Evolutionary conservation across 495 filamentous ascomycete species (phyloP).

Genomic region (Hypoxylon lenormandii): DNA sequence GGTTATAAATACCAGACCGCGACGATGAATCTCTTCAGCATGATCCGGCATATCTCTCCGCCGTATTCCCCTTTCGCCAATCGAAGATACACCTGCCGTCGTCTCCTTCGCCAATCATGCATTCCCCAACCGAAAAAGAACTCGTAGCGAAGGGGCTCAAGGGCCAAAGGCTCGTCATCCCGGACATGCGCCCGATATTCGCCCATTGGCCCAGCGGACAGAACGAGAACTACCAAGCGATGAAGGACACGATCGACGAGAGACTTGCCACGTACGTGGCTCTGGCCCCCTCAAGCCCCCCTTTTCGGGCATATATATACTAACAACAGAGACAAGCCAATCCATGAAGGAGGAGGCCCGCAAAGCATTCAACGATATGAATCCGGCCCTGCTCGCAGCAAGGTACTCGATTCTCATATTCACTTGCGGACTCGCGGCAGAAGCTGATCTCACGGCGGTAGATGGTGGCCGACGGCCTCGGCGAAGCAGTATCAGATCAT

Average conservation of each 20-base stretch:
- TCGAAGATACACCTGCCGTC: neutral
- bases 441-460: slow-evolving; percentile 6
- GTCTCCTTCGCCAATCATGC: slow-evolving; percentile 25
- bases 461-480: slow-evolving; percentile 45
- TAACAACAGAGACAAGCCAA: slow-evolving; percentile 21
- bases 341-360: slow-evolving; percentile 29
- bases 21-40: neutral
- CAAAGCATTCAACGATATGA: slow-evolving; percentile 28
- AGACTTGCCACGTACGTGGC: slow-evolving; percentile 33
- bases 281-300: neutral
- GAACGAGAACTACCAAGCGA: slow-evolving; percentile 36
- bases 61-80: neutral
- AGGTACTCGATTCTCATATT: slow-evolving; percentile 14
- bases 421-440: neutral
- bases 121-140: slow-evolving; percentile 28
- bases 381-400: slow-evolving; percentile 43
- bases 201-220: slow-evolving; percentile 39
- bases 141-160: slow-evolving; percentile 36
- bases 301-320: neutral
- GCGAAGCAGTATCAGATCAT: slow-evolving; percentile 31
- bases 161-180: slow-evolving; percentile 43
- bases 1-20: slow-evolving; percentile 1
- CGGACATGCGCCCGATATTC: slow-evolving; percentile 45
- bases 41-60: neutral
- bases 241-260: slow-evolving; percentile 37